Percentiles rank a stretch among this genome's conserved stretches.
phyloP scores from a whole-genome alignment of 148 eudicot genomes.

The Salicornia ramosissima region DNA sequence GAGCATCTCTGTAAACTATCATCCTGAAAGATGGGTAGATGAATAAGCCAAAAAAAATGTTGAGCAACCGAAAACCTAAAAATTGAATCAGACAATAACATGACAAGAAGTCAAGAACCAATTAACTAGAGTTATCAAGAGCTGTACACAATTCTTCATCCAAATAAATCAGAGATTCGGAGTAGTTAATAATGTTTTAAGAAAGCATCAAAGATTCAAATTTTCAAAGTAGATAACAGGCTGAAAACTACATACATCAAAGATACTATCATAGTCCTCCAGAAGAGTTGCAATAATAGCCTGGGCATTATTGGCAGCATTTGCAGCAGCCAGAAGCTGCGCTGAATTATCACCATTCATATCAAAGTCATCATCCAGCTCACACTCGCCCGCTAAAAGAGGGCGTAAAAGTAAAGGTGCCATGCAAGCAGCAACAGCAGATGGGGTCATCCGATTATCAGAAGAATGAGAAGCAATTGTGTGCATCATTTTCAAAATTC shows the following conservation, averaged over 20 bases:
- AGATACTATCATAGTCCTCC: conserved; percentile 87
- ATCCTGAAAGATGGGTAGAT: conserved; percentile 48
- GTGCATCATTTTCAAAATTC: conserved; percentile 96
- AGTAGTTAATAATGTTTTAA: background rate
- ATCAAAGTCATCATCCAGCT: conserved; percentile 86
- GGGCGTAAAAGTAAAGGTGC: conserved; percentile 98
- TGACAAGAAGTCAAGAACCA: background rate
- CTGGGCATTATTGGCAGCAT: conserved; percentile 97
- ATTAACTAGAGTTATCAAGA: too few species aligned
- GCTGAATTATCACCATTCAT: conserved; percentile 81
- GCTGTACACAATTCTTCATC: too few species aligned
- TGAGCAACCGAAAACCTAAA: background rate
- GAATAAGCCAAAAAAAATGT: conserved; percentile 8
- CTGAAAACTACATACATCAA: conserved; percentile 58
- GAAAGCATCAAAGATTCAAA: background rate
- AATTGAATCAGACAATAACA: background rate
- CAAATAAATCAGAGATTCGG: too few species aligned
- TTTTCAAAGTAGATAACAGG: conserved; percentile 16
- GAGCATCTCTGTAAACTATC: conserved; percentile 84
- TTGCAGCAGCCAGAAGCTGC: conserved; percentile 97
- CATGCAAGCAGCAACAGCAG: conserved; percentile 99
- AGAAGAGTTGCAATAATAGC: conserved; percentile 79
- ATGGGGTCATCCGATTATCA: conserved; percentile 90
- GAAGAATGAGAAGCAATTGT: conserved; percentile 66
- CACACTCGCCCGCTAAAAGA: conserved; percentile 97